Evolutionary conservation across 2,329 filamentous ascomycete genomes (phyloP), one percentile per base, ranked within the genome.

Genomic region (Plectosphaerella plurivora): DNA sequence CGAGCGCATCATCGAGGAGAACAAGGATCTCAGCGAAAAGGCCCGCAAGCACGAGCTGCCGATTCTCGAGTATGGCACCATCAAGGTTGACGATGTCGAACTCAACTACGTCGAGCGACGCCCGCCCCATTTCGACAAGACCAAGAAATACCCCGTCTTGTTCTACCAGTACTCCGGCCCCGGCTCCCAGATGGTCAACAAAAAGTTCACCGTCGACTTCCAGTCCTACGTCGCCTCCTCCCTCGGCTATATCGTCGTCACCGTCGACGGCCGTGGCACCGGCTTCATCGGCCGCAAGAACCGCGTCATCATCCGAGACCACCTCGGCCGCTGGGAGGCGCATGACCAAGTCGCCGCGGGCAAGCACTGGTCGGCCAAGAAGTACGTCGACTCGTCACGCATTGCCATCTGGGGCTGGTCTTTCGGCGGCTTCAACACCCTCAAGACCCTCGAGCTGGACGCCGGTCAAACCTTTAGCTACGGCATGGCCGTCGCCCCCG

Each of bases 331-430:
- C 61, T 90, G 86, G 65, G 94, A 99, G 73, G 83, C 93, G 1
- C 78, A 83, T 39, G 94, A 97, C 68, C 94, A 99, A 68, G 97
- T 99, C 59, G 88, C 86, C 24, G 88, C 91, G 1, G 94, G 89
- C 4, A 88, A 92, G 69, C 83, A 88, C 58, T 97, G 91, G 86
- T 87, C 88, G 0, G 74, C 76, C 37, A 93, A 91, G 65, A 71
- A 80, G 14, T 97, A 99, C 68, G 86, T 97, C 14, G 95, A 99
- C 66, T 76, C 81, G 24, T 78, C 83, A 7, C 84, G 89, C 51
- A 83, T 99, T 60, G 92, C 91, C 18, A 96, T 99, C 65, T 99
- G 94, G 94, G 94, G 94, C 47, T 99, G 94, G 94, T 96, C 90
- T 57, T 99, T 94, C 65, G 94, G 94, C 53, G 94, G 94, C 11